Evolutionary conservation across 352 stramenopile genomes (phyloP), one percentile per base, ranked within the genome.

Genomic region (Pythium angustatum): DNA sequence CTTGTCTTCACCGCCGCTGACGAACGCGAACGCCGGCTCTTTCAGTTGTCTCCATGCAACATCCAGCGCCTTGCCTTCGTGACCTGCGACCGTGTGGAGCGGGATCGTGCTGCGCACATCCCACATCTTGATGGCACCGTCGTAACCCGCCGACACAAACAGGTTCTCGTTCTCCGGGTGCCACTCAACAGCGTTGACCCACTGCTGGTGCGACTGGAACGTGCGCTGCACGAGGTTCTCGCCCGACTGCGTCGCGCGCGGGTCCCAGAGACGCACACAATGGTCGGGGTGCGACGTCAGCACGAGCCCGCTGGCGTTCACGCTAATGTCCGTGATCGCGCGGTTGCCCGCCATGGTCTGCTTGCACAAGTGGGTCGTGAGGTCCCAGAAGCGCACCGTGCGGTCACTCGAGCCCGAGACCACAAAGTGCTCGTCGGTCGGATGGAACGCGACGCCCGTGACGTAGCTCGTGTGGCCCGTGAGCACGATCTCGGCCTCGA

Each of bases 191-290:
- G 78, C 79, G 58, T 79, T 94, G 26, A 95, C 85, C 87, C 87
- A 95, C 65, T 91, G 72, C 68, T 84, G 88, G 73, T 95, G 87
- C 61, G 85, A 95, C 56, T 84, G 77, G 71, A 93, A 94, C 28
- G 83, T 95, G 56, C 75, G 71, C 72, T 93, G 81, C 31, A 95
- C 78, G 52, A 90, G 62, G 65, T 68, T 90, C 48, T 93, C 84
- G 33, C 87, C 85, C 9, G 71, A 72, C 58, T 91, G 76, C 47
- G 78, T 77, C 2, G 83, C 83, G 31, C 83, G 80, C 19, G 85
- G 84, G 62, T 95, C 85, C 85, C 85, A 95, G n/a, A 95, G 71
- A 7, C 87, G 83, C 55, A 94, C 73, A 65, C 79, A 88, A 52
- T 90, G 72, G 72, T 94, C 87, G 22, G 87, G 83, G 61, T 95